Conservation (phyloP, 768 basidiomycete genomes). For the Phanerochaete carnosa region DNA sequence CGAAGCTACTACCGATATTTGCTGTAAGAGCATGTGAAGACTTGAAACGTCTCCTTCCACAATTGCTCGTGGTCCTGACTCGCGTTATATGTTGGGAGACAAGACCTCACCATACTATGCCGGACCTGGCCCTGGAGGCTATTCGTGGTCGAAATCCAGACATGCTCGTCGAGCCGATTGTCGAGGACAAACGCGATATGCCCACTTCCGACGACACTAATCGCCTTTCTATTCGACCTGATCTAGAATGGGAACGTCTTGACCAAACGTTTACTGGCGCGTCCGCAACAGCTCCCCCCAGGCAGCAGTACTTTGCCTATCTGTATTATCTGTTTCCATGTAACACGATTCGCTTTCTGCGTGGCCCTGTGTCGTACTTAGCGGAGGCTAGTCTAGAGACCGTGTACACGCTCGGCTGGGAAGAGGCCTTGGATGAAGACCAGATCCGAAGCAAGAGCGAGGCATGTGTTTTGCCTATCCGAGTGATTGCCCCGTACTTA, state of each 20-base stretch:
- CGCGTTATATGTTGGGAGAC: constrained; percentile 76
- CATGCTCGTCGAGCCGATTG: constrained; percentile 9
- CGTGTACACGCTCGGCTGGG: constrained; percentile 72
- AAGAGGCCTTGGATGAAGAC: constrained; percentile 60
- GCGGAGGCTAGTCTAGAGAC: constrained; percentile 44
- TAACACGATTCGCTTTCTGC: constrained; percentile 80
- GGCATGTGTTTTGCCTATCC: constrained; percentile 35
- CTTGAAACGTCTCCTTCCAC: constrained; percentile 60
- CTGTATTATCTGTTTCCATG: constrained; percentile 91
- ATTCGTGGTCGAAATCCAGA: constrained; percentile 16
- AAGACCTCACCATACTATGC: constrained; percentile 28
- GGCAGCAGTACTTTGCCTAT: constrained; percentile 67
- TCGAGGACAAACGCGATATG: constrained; percentile 10
- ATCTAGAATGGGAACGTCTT: constrained; percentile 66
- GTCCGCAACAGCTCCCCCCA: constrained; percentile 53
- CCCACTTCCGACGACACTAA: constrained; percentile 8
- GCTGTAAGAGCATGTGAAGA: constrained; percentile 58
- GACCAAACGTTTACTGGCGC: constrained; percentile 56
- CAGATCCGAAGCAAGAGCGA: constrained; percentile 71
- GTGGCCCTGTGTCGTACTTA: constrained; percentile 65
- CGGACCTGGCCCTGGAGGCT: constrained; percentile 16
- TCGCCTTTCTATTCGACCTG: constrained; percentile 37
- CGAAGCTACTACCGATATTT: constrained; percentile 72
- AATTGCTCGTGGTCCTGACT: constrained; percentile 63
- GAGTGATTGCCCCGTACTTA: background rate